Evolutionary conservation across 2,329 filamentous ascomycete genomes (phyloP).

Genomic region (Fusarium incarnatum): DNA sequence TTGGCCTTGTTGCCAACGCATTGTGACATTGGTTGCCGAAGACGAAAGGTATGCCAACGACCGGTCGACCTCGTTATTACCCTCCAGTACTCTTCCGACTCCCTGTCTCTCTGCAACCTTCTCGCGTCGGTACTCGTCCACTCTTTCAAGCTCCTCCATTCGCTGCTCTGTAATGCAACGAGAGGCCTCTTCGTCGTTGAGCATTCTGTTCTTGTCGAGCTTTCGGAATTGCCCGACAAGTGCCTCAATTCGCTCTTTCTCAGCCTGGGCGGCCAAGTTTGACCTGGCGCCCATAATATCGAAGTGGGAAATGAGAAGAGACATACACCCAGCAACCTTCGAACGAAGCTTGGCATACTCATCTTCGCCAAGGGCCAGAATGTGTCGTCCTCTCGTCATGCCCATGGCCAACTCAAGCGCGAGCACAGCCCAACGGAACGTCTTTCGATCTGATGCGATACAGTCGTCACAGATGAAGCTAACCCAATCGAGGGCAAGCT

Average conservation of each 20-base stretch:
- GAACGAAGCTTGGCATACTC: constrained; percentile 85
- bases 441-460: constrained; percentile 91
- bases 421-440: constrained; percentile 96
- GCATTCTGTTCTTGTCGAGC: constrained; percentile 78
- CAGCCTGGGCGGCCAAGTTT: constrained; percentile 90
- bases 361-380: constrained; percentile 87
- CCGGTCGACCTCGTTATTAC: constrained; percentile 93
- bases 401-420: constrained; percentile 97
- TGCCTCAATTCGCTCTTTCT: constrained; percentile 88
- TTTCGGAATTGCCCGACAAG: constrained; percentile 80
- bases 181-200: constrained; percentile 87
- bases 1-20: constrained; percentile 99
- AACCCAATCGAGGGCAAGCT: constrained; percentile 95
- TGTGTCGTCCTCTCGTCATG: constrained; percentile 94
- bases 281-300: constrained; percentile 98
- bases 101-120: constrained; percentile 88
- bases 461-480: constrained; percentile 98
- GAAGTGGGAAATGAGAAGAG: constrained; percentile 95
- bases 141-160: constrained; percentile 75
- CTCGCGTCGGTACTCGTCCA: constrained; percentile 83
- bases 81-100: constrained; percentile 90
- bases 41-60: constrained; percentile 94
- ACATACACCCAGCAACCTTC: constrained; percentile 98
- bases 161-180: constrained; percentile 80
- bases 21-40: constrained; percentile 91